Base-by-base conservation (phyloP, 75 land plant genomes). In the Picea sitchensis region DNA sequence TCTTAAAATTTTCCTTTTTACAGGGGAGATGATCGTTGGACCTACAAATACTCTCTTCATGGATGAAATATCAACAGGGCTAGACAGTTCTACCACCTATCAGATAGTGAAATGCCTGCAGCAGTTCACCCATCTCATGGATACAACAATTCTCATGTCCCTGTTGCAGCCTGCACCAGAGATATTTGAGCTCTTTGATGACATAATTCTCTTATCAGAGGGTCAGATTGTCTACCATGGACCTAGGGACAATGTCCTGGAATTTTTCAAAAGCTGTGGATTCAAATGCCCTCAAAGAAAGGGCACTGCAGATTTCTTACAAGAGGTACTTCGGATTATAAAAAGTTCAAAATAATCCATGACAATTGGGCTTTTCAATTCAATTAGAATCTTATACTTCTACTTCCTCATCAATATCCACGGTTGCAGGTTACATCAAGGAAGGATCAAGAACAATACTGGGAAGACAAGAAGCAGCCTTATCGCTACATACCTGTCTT, bases 131-230 rank as follows among this genome's bases (percentile, higher is more conserved):
- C 92, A 94, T 73, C 76, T 87, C 57, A 88, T 86, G 34, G 94
- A 92, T 67, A 90, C 81, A 60, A 94, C 96, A 7, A 81, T 94
- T 63, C 65, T 94, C 68, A 87, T 94, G 90, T 90, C 92, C 56
- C 92, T 96, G 14, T 85, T 96, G 6, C 98, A 96, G 75, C 99
- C 99, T 3, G 92, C 99, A 20, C 99, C 99, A 6, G 98, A 96
- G 83, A 96, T 98, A 6, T 96, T 91, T 58, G 90, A 94, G 30
- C 93, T 92, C 34, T 93, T 93, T 75, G 94, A 92, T 86, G 94
- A 92, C 59, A 79, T 93, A 26, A 86, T 94, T 51, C 82, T 94
- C 18, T 77, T 94, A 65, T 92, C 94, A 4, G 96, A 94, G 58
- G 96, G 96, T 4, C 81, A 85, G 84, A 88, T 94, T 38, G 91